These are phyloP conservation scores for Barnettozyma salicaria DNA, from an alignment of 805 yeast genomes.

Conservation along the genomic window DNA sequence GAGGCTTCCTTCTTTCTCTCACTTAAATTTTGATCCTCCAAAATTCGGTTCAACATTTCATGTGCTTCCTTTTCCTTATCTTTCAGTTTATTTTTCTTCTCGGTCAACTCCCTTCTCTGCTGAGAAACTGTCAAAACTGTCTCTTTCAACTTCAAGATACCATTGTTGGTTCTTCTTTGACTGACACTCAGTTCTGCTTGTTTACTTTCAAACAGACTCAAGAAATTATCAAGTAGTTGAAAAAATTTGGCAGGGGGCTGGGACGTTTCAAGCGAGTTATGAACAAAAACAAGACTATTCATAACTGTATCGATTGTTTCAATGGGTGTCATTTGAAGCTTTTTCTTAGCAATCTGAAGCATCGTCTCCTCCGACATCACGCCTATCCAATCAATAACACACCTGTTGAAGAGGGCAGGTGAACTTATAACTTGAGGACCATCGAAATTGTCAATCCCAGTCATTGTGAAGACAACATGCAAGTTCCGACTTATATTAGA, in stretches of 20 bases:
- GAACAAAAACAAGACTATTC: constrained; percentile 42
- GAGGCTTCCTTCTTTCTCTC: constrained; percentile 88
- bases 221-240: constrained; percentile 42
- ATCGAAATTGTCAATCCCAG: constrained; percentile 37
- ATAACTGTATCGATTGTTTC: constrained; percentile 46
- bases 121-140: constrained; percentile 68
- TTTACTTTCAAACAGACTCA: constrained; percentile 35
- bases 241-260: constrained; percentile 53
- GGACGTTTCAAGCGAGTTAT: constrained; percentile 24
- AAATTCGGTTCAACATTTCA: constrained; percentile 65
- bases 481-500: constrained; percentile 60
- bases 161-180: constrained; percentile 67
- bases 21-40: constrained; percentile 83
- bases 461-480: constrained; percentile 77
- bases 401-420: constrained; percentile 85
- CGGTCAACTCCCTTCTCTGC: constrained; percentile 47
- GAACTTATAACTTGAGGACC: constrained; percentile 56
- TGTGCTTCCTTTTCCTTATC: constrained; percentile 65
- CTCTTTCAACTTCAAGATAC: constrained; percentile 69
- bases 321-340: constrained; percentile 44
- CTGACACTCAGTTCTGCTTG: constrained; percentile 49
- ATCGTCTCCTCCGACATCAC: constrained; percentile 59
- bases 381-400: constrained; percentile 87
- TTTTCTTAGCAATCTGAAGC: constrained; percentile 40
- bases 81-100: constrained; percentile 43